Conservation (phyloP, 805 yeast genomes). For the Zygotorulaspora danielsina region DNA sequence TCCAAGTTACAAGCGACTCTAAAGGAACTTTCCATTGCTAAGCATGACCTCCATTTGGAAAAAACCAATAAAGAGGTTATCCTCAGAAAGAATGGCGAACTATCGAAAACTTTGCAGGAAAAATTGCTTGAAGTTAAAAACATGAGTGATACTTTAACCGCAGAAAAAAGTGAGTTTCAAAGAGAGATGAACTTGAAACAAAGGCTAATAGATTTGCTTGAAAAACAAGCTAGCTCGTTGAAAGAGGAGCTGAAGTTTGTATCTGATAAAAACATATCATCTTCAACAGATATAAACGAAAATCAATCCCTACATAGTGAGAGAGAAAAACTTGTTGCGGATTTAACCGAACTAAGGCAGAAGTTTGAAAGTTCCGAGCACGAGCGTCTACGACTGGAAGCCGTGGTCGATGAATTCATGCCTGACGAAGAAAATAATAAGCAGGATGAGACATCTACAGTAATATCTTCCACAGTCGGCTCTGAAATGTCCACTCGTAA, state of each 20-base stretch:
- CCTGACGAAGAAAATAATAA: constrained; percentile 15
- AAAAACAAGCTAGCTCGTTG: constrained; percentile 35
- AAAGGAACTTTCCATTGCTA: constrained; percentile 20
- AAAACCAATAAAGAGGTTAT: constrained; percentile 31
- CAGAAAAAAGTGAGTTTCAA: constrained; percentile 47
- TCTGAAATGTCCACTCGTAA: constrained; percentile 13
- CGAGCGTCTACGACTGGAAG: constrained; percentile 40
- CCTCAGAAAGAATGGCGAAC: constrained; percentile 36
- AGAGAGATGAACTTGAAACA: constrained; percentile 60
- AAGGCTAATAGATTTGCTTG: constrained; percentile 49
- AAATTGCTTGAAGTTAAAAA: constrained; percentile 44
- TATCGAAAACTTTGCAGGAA: constrained; percentile 40
- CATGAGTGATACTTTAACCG: constrained; percentile 41
- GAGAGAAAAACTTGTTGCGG: constrained; percentile 33
- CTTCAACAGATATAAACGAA: constrained; percentile 37
- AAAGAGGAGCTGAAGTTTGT: constrained; percentile 48
- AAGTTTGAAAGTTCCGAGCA: constrained; percentile 35
- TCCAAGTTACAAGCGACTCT: constrained; percentile 64
- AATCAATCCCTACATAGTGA: constrained; percentile 24
- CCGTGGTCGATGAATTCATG: constrained; percentile 42
- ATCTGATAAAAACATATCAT: constrained; percentile 45
- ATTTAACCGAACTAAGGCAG: constrained; percentile 26
- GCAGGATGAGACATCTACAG: not conserved
- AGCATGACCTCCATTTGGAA: constrained; percentile 32
- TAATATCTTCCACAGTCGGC: constrained; percentile 12